Evolutionary conservation across 2,329 filamentous ascomycete species (phyloP).

Genomic region (Colletotrichum magnum): DNA sequence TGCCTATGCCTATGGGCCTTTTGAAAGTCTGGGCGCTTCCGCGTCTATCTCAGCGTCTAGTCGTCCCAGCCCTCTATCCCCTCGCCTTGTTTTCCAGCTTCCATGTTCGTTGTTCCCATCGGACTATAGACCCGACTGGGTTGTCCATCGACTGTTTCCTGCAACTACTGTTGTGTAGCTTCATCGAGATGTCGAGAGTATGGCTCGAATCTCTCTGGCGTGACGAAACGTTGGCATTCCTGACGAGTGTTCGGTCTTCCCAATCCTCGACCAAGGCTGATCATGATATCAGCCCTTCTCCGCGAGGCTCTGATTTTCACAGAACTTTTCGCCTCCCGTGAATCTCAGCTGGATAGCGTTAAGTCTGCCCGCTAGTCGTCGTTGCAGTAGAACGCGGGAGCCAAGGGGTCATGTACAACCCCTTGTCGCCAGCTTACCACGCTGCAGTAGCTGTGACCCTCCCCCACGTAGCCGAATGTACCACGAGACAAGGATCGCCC

Average conservation of each 20-base stretch:
- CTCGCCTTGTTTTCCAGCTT: background rate
- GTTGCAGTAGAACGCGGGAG: background rate
- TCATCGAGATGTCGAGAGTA: too few species aligned
- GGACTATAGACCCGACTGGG: background rate
- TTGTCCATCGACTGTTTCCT: background rate
- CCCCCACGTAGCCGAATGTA: conserved; percentile 23
- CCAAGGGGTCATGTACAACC: conserved; percentile 4
- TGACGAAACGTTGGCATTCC: background rate
- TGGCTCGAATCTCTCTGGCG: background rate
- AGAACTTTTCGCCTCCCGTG: too few species aligned
- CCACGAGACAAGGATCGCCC: conserved; percentile 16
- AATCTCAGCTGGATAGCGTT: background rate
- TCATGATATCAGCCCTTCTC: conserved; percentile 1
- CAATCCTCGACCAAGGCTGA: background rate
- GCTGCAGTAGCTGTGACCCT: conserved; percentile 1
- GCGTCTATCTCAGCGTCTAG: conserved; percentile 1
- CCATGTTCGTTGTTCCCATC: background rate
- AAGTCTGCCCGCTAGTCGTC: background rate
- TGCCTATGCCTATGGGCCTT: conserved; percentile 2
- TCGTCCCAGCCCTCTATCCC: background rate
- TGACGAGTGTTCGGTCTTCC: background rate
- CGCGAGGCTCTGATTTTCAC: background rate
- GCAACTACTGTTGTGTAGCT: too few species aligned
- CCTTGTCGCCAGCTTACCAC: background rate
- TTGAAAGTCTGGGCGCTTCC: conserved; percentile 24